A percentile compares a stretch with the other conserved stretches of the same genome.
Conservation (phyloP, 805 yeast genomes). For the Citeromyces matritensis region DNA sequence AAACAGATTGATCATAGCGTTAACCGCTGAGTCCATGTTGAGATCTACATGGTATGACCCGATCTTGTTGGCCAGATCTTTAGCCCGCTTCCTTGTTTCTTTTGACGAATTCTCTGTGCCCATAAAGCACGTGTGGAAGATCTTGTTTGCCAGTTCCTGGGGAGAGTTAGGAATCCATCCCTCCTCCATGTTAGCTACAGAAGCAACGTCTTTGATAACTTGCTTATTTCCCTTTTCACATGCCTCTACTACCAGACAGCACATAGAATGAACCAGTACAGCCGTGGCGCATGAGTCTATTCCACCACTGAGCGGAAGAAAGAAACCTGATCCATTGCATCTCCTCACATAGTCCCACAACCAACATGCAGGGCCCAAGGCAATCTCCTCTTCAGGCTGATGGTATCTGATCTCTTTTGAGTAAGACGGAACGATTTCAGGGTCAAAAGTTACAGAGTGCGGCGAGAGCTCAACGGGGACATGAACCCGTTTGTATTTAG, state of each 20-base stretch:
- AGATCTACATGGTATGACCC: conserved; percentile 87
- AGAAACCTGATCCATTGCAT: conserved; percentile 81
- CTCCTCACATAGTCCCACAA: conserved; percentile 95
- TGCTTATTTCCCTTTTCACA: conserved; percentile 51
- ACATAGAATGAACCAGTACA: conserved; percentile 88
- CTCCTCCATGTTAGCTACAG: conserved; percentile 38
- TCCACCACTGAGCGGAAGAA: conserved; percentile 92
- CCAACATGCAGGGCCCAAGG: conserved; percentile 99
- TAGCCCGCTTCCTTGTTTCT: conserved; percentile 79
- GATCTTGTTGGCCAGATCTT: conserved; percentile 52
- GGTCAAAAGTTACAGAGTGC: conserved; percentile 39
- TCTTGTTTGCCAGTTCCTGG: conserved; percentile 54
- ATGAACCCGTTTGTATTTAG: conserved; percentile 36
- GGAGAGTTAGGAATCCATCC: conserved; percentile 63
- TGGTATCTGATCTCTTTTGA: conserved; percentile 43
- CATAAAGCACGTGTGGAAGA: conserved; percentile 90
- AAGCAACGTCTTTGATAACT: conserved; percentile 64
- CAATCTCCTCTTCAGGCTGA: conserved; percentile 90
- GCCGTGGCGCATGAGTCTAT: conserved; percentile 98
- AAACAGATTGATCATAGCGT: conserved; percentile 60
- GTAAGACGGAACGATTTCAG: conserved; percentile 41
- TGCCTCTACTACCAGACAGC: conserved; percentile 67
- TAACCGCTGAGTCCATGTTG: conserved; percentile 79
- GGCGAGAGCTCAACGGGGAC: conserved; percentile 59
- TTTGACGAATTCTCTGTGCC: conserved; percentile 86